Conservation (phyloP, 768 basidiomycete genomes). For the Psilocybe cyanescens region DNA sequence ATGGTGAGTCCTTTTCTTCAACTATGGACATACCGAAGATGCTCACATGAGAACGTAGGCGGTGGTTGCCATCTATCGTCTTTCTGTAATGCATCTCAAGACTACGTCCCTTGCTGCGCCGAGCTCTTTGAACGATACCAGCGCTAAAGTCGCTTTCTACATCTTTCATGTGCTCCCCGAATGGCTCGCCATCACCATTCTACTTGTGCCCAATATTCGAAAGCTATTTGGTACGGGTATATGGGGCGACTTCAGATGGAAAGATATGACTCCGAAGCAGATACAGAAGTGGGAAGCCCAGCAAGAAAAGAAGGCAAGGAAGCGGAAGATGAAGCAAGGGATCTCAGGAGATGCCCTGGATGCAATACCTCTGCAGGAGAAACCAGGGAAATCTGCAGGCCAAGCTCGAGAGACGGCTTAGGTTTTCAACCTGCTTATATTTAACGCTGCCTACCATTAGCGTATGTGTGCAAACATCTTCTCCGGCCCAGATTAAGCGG, state of each 20-base stretch:
- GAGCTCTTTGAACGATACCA: constrained; percentile 34
- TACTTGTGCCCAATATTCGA: constrained; percentile 35
- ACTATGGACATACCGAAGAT: too few relatives aligned
- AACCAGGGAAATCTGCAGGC: background rate
- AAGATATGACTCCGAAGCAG: constrained; percentile 33
- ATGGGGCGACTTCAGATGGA: constrained; percentile 32
- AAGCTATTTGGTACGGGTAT: constrained; percentile 37
- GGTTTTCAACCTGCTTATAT: background rate
- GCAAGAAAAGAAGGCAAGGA: constrained; percentile 14
- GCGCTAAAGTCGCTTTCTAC: constrained; percentile 45
- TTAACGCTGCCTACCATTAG: background rate
- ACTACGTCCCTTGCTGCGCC: constrained; percentile 38
- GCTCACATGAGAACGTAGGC: constrained; percentile 20
- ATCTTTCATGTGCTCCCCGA: constrained; percentile 49
- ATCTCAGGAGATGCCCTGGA: background rate
- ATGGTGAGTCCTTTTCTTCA: constrained; percentile 28
- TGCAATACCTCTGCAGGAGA: constrained; percentile 13
- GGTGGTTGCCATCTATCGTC: constrained; percentile 41
- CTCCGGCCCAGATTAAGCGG: too few relatives aligned
- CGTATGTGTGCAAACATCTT: too few relatives aligned
- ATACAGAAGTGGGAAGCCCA: constrained; percentile 22
- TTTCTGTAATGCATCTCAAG: constrained; percentile 38
- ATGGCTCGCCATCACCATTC: constrained; percentile 35
- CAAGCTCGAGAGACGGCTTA: background rate
- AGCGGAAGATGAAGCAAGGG: background rate